Base-by-base conservation (phyloP, 306 rosid genomes). In the Quercus variabilis region DNA sequence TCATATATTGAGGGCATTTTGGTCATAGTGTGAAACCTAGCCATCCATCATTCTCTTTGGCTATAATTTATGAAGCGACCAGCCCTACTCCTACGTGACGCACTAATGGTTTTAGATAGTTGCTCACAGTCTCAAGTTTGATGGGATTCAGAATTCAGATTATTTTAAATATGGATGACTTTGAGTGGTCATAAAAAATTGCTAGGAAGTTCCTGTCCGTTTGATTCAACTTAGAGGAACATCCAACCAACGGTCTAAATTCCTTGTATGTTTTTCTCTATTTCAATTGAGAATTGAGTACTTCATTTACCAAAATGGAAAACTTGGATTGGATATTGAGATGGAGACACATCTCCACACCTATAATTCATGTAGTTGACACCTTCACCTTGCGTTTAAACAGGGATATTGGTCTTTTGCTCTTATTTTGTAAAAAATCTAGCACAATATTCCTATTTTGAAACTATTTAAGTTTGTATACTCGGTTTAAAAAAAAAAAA, bases 371-470 rank as follows among this genome's bases (percentile, higher is more conserved):
- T 10, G 54, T 49, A 49, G 12, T 49, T 49, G 54, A 49, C 54
- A 49, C 17, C 15, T 49, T 10, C 54, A 49, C 4, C 14, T 49
- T 13, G 0, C 54, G 4, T 49, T 49, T 12, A 49, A 11, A 49
- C 1, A 2, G 2, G 41, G 2, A 35, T 35, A 35, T 35, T 35
- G 41, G 8, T 0, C 9, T 6, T 35, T 6, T 35, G 8, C 2
- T 2, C 2, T 35, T 5, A 35, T 35, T 35, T 35, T 35, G 41
- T 6, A 35, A 35, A 35, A 35, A 6, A 35, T 5, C 0, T 35
- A 35, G 0, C 2, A 35, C 2, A 35, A 35, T 35, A 0, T 35
- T 0, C 0, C 0, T 35, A 0, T 6, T 35, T 35, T 35, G 0
- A 35, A 35, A 35, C 0, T 35, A 35, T 35, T 6, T 35, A 35